phyloP scores from a whole-genome alignment of 2,329 filamentous ascomycete species.

The Proliferodiscus dingleyae region DNA sequence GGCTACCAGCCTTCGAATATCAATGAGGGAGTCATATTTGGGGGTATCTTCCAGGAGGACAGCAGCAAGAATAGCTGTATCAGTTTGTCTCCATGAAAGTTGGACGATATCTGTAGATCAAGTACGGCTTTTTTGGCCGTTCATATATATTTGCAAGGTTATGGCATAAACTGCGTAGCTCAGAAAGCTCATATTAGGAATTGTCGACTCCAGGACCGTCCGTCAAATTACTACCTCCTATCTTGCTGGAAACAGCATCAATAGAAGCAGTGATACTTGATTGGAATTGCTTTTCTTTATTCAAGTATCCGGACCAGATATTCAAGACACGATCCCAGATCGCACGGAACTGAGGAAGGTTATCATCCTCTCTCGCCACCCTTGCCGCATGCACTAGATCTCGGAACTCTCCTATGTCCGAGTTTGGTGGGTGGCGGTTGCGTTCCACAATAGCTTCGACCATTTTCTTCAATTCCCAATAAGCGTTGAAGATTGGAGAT shows the following conservation, averaged over 20 bases:
- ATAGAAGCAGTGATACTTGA: conserved; percentile 10
- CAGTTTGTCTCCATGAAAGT: neutral
- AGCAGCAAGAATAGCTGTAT: conserved; percentile 36
- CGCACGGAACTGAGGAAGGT: conserved; percentile 5
- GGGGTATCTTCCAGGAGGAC: conserved; percentile 48
- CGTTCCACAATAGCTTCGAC: conserved; percentile 12
- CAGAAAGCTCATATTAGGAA: too few relatives aligned
- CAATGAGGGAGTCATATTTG: conserved; percentile 47
- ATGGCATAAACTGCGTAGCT: too few relatives aligned
- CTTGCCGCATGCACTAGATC: conserved; percentile 10
- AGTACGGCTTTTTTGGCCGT: too few relatives aligned
- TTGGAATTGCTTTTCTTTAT: conserved; percentile 5
- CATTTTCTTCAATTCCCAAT: conserved; percentile 17
- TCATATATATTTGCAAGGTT: too few relatives aligned
- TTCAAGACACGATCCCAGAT: conserved; percentile 10
- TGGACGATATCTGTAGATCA: too few relatives aligned
- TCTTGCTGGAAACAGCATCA: conserved; percentile 7
- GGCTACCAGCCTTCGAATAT: conserved; percentile 44
- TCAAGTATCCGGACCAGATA: conserved; percentile 12
- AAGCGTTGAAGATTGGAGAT: conserved; percentile 12
- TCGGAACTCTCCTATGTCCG: conserved; percentile 3
- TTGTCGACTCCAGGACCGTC: neutral
- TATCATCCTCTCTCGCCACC: conserved; percentile 8
- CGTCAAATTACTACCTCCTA: neutral
- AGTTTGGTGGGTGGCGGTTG: conserved; percentile 2